Base-by-base conservation (phyloP, 768 basidiomycete genomes). In the Kwoniella europaea region DNA sequence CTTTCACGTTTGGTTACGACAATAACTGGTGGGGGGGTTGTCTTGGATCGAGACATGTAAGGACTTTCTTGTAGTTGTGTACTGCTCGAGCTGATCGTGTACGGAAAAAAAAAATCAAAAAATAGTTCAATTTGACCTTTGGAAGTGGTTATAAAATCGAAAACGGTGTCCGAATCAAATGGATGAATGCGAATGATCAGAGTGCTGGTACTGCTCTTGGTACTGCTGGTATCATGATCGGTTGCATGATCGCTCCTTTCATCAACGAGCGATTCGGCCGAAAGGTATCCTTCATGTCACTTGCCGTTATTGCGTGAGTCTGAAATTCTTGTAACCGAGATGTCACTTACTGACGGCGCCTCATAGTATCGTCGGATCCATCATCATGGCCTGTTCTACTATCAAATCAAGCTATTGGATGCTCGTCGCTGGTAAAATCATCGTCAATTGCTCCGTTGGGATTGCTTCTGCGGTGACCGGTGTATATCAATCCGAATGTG, bases 171-270 rank as follows among this genome's bases (percentile, higher is more conserved):
- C 42, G 18, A 15, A 63, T 60, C 59, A 41, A 24, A 35, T 63
- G 62, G 44, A 63, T 46, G 44, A 63, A 53, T 22, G 44, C 43
- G n/a, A 50, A 55, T n/a, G 68, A 63, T 9, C 60, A 69, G 22
- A 69, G 62, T 62, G 57, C 70, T 18, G 70, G 70, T 18, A 71
- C 64, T 6, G 70, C 58, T 43, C 46, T 71, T n/a, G 65, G 70
- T 20, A 71, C 65, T 44, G 65, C 65, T 1, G 64, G 70, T 61
- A 71, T 66, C 65, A 71, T 71, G 70, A 54, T 66, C 43, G 69
- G 69, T 42, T 65, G 63, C 43, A 70, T 70, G 69, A 60, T 72
- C 7, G 59, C 68, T 15, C 65, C 67, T 7, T 63, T 42, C 22
- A 61, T 72, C 61, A 68, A 68, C n/a, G 66, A 68, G 29, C 16